These are phyloP conservation scores for Heliamphora pulchella DNA, from an alignment of 179 eudicot species.

Conservation along the genomic window DNA sequence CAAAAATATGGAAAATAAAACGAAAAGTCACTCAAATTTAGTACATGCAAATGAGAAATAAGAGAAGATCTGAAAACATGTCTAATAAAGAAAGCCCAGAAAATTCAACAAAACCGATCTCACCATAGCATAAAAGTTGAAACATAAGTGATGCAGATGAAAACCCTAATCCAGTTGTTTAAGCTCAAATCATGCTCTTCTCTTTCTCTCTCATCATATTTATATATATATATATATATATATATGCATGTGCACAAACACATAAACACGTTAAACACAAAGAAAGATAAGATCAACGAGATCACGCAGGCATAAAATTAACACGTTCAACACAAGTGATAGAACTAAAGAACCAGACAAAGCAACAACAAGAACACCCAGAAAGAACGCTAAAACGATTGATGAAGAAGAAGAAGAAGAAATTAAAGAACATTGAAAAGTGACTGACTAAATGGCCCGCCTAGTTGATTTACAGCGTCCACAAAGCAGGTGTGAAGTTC, in stretches of 20 bases:
- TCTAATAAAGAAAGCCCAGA: not conserved
- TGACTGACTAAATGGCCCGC: constrained; percentile 5
- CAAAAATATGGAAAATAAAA: not conserved
- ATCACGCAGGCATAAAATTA: not conserved
- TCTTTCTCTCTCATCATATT: not conserved
- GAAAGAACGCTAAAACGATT: not conserved
- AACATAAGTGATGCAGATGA: no score
- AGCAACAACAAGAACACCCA: not conserved
- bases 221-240: not conserved
- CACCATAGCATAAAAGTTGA: no score
- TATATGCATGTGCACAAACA: not conserved
- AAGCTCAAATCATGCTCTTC: not conserved
- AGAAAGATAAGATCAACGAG: not conserved
- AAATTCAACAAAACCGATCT: no score
- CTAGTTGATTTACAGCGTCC: not conserved
- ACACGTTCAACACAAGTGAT: no score
- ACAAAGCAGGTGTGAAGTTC: not conserved
- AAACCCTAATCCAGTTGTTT: no score
- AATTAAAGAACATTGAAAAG: not conserved
- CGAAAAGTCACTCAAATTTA: not conserved
- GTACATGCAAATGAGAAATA: not conserved
- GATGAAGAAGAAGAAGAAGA: no score
- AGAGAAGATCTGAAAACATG: not conserved
- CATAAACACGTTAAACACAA: no score
- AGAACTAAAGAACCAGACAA: not conserved